A percentile compares a stretch with the other conserved stretches of the same genome.
phyloP scores from a whole-genome alignment of 2,329 filamentous ascomycete species.

The Ophiostoma sp. region DNA sequence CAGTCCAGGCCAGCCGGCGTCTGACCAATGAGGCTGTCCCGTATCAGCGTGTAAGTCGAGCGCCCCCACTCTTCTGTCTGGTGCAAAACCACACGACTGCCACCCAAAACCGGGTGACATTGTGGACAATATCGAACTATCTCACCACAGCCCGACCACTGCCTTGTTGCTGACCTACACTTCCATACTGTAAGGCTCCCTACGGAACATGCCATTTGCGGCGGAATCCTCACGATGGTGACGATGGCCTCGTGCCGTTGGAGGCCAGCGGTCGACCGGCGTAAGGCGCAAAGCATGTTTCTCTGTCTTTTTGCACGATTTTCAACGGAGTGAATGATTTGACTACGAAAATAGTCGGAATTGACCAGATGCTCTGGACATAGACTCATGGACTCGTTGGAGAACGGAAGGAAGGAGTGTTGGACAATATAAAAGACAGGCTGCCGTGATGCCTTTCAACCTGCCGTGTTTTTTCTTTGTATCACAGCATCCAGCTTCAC shows the following conservation, averaged over 20 bases:
- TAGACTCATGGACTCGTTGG: not conserved
- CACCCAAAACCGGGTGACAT: conserved; percentile 25
- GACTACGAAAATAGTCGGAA: conserved; percentile 5
- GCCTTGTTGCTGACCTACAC: too few species aligned
- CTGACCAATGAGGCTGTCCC: not conserved
- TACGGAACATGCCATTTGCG: conserved; percentile 14
- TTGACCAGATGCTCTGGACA: not conserved
- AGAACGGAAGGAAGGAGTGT: not conserved
- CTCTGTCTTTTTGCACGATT: not conserved
- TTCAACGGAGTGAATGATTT: not conserved
- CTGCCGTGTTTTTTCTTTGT: not conserved
- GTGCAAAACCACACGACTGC: conserved; percentile 21
- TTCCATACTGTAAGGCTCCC: not conserved
- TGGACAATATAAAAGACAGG: conserved; percentile 5
- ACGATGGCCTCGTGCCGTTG: conserved; percentile 8
- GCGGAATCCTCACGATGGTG: conserved; percentile 4
- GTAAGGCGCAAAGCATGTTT: not conserved
- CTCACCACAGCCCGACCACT: not conserved
- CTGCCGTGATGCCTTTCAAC: not conserved
- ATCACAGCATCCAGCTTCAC: not conserved
- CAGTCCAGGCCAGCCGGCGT: not conserved
- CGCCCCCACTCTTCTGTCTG: not conserved
- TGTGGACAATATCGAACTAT: conserved; percentile 20
- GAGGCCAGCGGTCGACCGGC: not conserved
- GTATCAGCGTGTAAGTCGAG: not conserved